A percentile compares a stretch with the other conserved stretches of the same genome.
phyloP scores from a whole-genome alignment of 768 basidiomycete genomes.

The Hebeloma cylindrosporum region DNA sequence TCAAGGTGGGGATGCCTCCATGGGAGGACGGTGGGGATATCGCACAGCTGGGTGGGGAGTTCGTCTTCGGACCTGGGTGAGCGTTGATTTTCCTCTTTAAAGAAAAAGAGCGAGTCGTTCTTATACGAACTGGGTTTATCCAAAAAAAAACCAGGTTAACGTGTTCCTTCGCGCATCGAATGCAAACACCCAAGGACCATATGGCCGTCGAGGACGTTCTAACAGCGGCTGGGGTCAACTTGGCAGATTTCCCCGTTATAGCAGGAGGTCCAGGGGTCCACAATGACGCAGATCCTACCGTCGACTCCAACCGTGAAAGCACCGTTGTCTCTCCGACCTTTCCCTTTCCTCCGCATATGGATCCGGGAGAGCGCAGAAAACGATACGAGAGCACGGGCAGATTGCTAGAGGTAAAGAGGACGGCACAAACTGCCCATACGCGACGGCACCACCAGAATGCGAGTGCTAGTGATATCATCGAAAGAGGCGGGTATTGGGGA shows the following conservation, averaged over 20 bases:
- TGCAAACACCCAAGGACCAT: conserved; percentile 76
- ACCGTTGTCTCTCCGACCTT: no score
- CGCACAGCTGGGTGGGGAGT: conserved; percentile 87
- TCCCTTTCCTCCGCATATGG: no score
- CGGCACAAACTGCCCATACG: no score
- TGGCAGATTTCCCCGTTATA: no score
- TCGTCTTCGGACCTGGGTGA: conserved; percentile 53
- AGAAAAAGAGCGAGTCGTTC: not conserved
- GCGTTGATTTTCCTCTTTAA: conserved; percentile 12
- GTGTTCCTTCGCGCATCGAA: conserved; percentile 80
- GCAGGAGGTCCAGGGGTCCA: no score
- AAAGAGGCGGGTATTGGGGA: not conserved
- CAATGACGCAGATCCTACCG: no score
- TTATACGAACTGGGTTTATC: not conserved
- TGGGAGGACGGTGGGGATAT: conserved; percentile 80
- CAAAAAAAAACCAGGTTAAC: conserved; percentile 42
- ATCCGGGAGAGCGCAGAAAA: no score
- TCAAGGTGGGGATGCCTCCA: conserved; percentile 76
- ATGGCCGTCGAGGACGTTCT: conserved; percentile 71
- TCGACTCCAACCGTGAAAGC: no score
- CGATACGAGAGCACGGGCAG: no score
- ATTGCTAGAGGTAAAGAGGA: no score
- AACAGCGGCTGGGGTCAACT: conserved; percentile 14
- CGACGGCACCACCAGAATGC: no score
- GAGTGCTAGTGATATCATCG: no score